phyloP scores from a whole-genome alignment of 1,284 basidiomycete species.

The Rhodofomes roseus region DNA sequence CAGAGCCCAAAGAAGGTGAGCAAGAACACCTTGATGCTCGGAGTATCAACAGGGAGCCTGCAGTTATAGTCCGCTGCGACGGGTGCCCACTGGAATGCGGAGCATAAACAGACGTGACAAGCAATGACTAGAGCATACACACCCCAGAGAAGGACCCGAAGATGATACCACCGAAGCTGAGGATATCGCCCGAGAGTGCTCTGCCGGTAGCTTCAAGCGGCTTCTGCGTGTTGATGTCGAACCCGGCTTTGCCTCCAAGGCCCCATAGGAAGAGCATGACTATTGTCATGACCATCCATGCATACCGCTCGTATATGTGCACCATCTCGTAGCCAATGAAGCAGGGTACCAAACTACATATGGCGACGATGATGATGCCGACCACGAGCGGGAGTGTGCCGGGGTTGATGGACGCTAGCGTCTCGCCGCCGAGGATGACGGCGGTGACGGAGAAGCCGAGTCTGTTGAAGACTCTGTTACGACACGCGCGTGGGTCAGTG shows the following conservation, averaged over 20 bases:
- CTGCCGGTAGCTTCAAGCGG: conserved; percentile 42
- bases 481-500: neutral
- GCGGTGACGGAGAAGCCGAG: conserved; percentile 43
- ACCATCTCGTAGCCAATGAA: conserved; percentile 50
- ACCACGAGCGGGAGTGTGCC: conserved; percentile 40
- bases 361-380: conserved; percentile 41
- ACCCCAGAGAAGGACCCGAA: conserved; percentile 51
- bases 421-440: conserved; percentile 48
- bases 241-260: conserved; percentile 48
- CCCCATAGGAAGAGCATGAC: conserved; percentile 57
- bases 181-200: conserved; percentile 41
- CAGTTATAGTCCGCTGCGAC: conserved; percentile 57
- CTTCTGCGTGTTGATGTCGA: conserved; percentile 43
- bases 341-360: conserved; percentile 44
- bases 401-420: conserved; percentile 40
- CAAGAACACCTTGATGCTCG: conserved; percentile 45
- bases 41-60: conserved; percentile 43
- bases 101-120: neutral
- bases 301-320: conserved; percentile 58
- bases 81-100: conserved; percentile 36
- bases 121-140: conserved; percentile 14
- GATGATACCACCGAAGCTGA: conserved; percentile 56
- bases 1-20: conserved; percentile 57
- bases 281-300: conserved; percentile 55
- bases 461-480: conserved; percentile 20